Percentiles rank a stretch among this genome's conserved stretches.
Evolutionary conservation across 1,284 basidiomycete genomes (phyloP).

Genomic region (Trametes polyzona): DNA sequence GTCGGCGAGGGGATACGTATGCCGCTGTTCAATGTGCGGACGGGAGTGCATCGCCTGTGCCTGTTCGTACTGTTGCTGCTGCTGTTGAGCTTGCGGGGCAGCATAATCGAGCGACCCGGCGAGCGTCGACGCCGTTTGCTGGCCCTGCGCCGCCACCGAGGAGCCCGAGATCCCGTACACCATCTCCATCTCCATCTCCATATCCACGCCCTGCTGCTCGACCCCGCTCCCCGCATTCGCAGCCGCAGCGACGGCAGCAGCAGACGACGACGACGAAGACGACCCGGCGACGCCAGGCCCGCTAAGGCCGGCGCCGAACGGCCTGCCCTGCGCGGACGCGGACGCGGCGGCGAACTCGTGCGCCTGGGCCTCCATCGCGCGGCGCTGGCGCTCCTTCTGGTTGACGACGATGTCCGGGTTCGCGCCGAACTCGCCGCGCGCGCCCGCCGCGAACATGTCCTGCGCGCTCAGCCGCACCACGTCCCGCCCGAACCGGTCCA

Average conservation of each 20-base stretch:
- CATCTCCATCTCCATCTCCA: constrained; percentile 3
- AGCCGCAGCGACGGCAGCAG: too few species aligned
- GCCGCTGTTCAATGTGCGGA: constrained; percentile 29
- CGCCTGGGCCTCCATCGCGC: constrained; percentile 29
- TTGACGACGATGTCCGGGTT: constrained; percentile 35
- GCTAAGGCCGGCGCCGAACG: constrained; percentile 17
- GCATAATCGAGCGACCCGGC: constrained; percentile 12
- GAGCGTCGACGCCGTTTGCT: background rate
- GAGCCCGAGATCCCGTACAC: background rate
- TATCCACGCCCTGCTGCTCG: too few species aligned
- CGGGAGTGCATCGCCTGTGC: constrained; percentile 8
- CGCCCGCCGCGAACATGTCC: constrained; percentile 67
- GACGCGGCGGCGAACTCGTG: background rate
- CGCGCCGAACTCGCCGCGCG: constrained; percentile 52
- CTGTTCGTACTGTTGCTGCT: constrained; percentile 3
- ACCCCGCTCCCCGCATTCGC: too few species aligned
- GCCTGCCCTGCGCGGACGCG: constrained; percentile 3
- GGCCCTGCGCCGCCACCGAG: background rate
- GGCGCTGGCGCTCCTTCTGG: constrained; percentile 38
- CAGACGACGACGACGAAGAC: background rate
- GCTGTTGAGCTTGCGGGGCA: background rate
- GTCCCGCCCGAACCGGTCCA: constrained; percentile 38
- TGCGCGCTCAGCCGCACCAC: constrained; percentile 49
- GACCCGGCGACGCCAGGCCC: constrained; percentile 22
- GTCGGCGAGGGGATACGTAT: constrained; percentile 29